phyloP scores from a whole-genome alignment of 202 grass and related monocot species.

The Cymbopogon flexuosus region DNA sequence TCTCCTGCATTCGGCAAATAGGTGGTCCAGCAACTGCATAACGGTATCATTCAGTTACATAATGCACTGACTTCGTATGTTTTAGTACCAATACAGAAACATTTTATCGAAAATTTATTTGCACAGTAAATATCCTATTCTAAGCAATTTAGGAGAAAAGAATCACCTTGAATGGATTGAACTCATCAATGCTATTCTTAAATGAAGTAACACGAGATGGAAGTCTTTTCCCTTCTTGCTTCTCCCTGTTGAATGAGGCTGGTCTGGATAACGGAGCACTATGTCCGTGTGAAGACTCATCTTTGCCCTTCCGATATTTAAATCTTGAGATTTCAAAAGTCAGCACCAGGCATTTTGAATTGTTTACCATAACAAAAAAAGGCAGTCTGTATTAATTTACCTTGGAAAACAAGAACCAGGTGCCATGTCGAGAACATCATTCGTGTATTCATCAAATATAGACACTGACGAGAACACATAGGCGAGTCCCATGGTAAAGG shows the following conservation, averaged over 20 bases:
- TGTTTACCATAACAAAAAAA: constrained; percentile 6
- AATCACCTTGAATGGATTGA: constrained; percentile 87
- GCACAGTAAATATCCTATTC: not conserved
- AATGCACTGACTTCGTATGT: not conserved
- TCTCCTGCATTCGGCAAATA: constrained; percentile 70
- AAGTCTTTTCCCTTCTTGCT: constrained; percentile 59
- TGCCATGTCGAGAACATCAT: constrained; percentile 92
- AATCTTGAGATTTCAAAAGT: constrained; percentile 44
- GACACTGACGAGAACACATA: constrained; percentile 76
- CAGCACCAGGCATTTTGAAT: constrained; percentile 21
- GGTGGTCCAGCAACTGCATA: constrained; percentile 70
- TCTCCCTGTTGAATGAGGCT: constrained; percentile 54
- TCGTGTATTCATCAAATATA: constrained; percentile 96
- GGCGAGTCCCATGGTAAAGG: constrained; percentile 61
- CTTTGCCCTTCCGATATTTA: constrained; percentile 57
- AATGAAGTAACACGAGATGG: constrained; percentile 68
- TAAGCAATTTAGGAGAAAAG: constrained; percentile 9
- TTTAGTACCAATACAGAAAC: not conserved
- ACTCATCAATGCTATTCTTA: constrained; percentile 71
- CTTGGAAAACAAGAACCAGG: constrained; percentile 93
- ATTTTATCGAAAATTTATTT: not conserved
- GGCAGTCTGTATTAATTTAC: constrained; percentile 33
- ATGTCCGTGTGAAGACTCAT: not conserved
- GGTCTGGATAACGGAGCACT: constrained; percentile 41
- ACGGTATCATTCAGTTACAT: constrained; percentile 15